These are phyloP conservation scores for Phytophthora tentaculata DNA, from an alignment of 352 stramenopile genomes.

Conservation along the genomic window DNA sequence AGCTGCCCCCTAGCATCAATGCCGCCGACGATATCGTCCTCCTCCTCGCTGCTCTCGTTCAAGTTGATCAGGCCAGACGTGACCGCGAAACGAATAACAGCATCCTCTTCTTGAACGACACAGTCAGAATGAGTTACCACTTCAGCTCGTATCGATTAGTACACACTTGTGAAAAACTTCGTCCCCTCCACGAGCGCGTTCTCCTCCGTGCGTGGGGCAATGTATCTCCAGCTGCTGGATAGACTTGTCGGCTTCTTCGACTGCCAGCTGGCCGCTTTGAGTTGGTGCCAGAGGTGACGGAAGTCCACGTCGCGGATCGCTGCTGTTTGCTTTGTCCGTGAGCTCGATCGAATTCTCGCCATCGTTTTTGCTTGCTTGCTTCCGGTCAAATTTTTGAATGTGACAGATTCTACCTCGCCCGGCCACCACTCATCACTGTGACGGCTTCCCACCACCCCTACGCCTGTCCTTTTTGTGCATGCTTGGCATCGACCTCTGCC, in stretches of 20 bases:
- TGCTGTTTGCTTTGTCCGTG: not conserved
- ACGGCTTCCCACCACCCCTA: not conserved
- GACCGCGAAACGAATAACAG: not conserved
- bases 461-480: constrained; percentile 1
- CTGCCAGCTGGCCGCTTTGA: not conserved
- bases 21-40: not conserved
- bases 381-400: not conserved
- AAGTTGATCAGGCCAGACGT: not conserved
- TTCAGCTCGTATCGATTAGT: not conserved
- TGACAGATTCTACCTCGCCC: not conserved
- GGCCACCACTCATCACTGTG: not conserved
- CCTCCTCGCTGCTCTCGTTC: not conserved
- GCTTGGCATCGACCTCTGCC: not conserved
- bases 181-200: not conserved
- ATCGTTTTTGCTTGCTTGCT: not conserved
- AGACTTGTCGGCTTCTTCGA: constrained; percentile 3
- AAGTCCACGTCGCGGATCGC: not conserved
- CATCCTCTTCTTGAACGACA: constrained; percentile 1
- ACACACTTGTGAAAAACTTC: constrained; percentile 3
- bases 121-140: not conserved
- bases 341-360: not conserved
- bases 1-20: not conserved
- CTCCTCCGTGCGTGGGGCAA: not conserved
- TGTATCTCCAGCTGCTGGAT: constrained; percentile 1
- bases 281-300: constrained; percentile 11